phyloP scores from a whole-genome alignment of 768 basidiomycete genomes.

The Candolleomyces efflorescens region DNA sequence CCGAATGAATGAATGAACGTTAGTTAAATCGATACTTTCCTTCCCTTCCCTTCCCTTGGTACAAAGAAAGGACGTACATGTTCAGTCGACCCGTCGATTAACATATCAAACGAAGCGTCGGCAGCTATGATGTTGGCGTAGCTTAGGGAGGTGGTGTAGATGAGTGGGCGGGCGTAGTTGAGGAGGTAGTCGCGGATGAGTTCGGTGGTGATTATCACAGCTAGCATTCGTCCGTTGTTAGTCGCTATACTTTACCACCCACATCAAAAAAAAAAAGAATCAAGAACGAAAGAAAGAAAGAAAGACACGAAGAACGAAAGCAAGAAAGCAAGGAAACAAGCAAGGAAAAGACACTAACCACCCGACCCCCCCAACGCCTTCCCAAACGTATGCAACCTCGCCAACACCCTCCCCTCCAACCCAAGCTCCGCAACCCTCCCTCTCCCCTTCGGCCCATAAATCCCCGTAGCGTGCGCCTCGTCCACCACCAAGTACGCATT shows the following conservation, averaged over 20 bases:
- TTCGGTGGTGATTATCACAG: slow-evolving; percentile 69
- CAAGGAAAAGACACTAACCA: slow-evolving; percentile 46
- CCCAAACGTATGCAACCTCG: slow-evolving; percentile 87
- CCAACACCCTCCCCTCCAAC: slow-evolving; percentile 66
- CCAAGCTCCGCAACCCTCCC: slow-evolving; percentile 72
- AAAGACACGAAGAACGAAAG: background rate
- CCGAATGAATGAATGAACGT: background rate
- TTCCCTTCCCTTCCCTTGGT: background rate
- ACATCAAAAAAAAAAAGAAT: background rate
- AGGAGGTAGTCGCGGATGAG: slow-evolving; percentile 80
- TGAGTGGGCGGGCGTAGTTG: slow-evolving; percentile 88
- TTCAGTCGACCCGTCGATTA: slow-evolving; percentile 62
- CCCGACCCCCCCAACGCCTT: slow-evolving; percentile 86
- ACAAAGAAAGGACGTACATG: slow-evolving; percentile 34
- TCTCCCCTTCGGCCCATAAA: slow-evolving; percentile 76
- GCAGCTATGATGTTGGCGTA: slow-evolving; percentile 73
- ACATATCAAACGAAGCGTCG: slow-evolving; percentile 74
- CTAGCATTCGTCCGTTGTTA: slow-evolving; percentile 26
- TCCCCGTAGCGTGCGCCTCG: slow-evolving; percentile 90
- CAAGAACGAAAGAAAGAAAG: too few relatives aligned
- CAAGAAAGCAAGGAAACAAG: background rate
- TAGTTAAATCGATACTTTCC: too few relatives aligned
- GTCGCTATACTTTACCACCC: too few relatives aligned
- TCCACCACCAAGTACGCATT: slow-evolving; percentile 81
- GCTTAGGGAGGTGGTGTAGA: slow-evolving; percentile 87